These are phyloP conservation scores for Chaetomidium leptoderma DNA, from an alignment of 495 filamentous ascomycete species.

Conservation along the genomic window DNA sequence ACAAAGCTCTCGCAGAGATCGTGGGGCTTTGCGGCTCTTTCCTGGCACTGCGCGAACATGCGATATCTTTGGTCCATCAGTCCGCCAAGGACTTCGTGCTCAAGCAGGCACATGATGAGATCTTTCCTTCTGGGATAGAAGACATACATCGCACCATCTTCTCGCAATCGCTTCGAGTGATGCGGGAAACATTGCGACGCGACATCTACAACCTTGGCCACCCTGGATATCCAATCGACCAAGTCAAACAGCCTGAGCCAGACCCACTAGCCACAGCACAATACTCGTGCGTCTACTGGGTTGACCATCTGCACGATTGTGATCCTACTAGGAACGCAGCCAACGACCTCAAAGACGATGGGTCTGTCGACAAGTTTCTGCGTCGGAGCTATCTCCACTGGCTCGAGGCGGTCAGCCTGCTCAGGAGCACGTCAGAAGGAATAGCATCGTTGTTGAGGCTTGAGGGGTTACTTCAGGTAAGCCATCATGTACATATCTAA, in stretches of 20 bases:
- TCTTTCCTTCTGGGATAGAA: conserved; percentile 9
- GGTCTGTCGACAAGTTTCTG: background rate
- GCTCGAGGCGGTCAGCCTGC: conserved; percentile 28
- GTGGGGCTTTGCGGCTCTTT: background rate
- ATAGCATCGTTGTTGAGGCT: conserved; percentile 21
- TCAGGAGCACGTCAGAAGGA: conserved; percentile 27
- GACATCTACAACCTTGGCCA: background rate
- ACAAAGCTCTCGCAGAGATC: background rate
- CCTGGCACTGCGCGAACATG: background rate
- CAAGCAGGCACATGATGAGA: background rate
- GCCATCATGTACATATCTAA: background rate
- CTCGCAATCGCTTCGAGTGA: background rate
- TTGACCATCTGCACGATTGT: background rate
- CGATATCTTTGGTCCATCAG: conserved; percentile 7
- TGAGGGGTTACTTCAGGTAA: conserved; percentile 19
- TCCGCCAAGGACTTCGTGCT: conserved; percentile 33
- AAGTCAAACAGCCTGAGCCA: background rate
- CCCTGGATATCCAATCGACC: conserved; percentile 1
- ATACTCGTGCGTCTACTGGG: conserved; percentile 8
- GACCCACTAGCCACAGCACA: conserved; percentile 12
- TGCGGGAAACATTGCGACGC: background rate
- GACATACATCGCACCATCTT: conserved; percentile 5
- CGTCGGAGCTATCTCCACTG: conserved; percentile 25
- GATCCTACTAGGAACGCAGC: background rate
- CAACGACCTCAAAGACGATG: conserved; percentile 16